Conservation (phyloP, 371 early-diverging fungal species). For the Syncephalastrum contaminatum region DNA sequence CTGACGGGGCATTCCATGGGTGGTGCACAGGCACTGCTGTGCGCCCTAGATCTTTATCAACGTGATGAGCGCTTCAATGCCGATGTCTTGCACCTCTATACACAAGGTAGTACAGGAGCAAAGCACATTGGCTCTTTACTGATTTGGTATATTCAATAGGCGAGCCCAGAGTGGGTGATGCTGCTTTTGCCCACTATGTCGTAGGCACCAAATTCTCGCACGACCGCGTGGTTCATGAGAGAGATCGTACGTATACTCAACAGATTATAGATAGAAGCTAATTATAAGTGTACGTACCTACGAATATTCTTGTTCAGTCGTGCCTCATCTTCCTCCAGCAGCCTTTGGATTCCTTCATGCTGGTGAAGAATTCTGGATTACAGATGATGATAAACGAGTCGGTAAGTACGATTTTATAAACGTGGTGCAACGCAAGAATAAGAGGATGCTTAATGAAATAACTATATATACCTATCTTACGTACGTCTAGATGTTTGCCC, state of each 20-base stretch:
- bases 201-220: slow-evolving; percentile 12
- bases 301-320: slow-evolving; percentile 2
- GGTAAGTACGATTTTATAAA: too few relatives aligned
- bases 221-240: slow-evolving; percentile 18
- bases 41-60: slow-evolving; percentile 23
- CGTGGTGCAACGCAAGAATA: too few relatives aligned
- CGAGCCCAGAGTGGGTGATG: slow-evolving; percentile 20
- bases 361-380: slow-evolving; percentile 23
- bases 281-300: neutral
- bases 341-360: slow-evolving; percentile 19
- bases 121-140: neutral
- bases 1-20: slow-evolving; percentile 27
- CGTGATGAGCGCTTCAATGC: slow-evolving; percentile 10
- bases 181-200: slow-evolving; percentile 21
- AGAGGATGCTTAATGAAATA: too few relatives aligned
- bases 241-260: slow-evolving; percentile 17
- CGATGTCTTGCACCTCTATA: slow-evolving; percentile 10
- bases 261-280: neutral
- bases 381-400: neutral
- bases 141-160: slow-evolving; percentile 5
- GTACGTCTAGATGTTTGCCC: slow-evolving; percentile 3
- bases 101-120: slow-evolving; percentile 4
- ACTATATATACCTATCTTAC: too few relatives aligned
- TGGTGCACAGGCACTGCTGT: slow-evolving; percentile 16
- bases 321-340: slow-evolving; percentile 14